Conservation (phyloP, 306 rosid species). For the Castanopsis chinensis region DNA sequence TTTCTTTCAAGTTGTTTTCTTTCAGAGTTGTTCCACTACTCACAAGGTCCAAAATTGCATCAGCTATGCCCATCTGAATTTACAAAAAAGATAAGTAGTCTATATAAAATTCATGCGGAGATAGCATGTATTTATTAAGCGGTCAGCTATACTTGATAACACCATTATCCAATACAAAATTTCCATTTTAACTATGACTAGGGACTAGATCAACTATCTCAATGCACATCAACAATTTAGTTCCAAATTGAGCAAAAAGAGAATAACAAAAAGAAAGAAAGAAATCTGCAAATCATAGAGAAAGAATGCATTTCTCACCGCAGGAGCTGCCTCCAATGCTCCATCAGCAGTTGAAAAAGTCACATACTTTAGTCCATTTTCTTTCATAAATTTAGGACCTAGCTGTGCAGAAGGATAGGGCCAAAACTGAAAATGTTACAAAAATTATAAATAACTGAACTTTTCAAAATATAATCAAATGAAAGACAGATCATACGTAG, state of each 20-base stretch:
- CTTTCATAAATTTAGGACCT: conserved; percentile 86
- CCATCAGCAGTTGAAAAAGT: too few species aligned
- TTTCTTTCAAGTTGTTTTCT: conserved; percentile 92
- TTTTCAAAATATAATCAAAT: neutral
- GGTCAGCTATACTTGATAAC: neutral
- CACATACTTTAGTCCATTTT: conserved; percentile 74
- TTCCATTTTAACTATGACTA: neutral
- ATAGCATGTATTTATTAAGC: neutral
- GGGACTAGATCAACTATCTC: neutral
- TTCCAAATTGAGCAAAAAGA: neutral
- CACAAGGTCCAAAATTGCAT: conserved; percentile 97
- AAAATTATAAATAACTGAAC: neutral
- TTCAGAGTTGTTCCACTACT: conserved; percentile 83
- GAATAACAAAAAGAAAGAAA: neutral
- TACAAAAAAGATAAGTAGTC: conserved; percentile 20
- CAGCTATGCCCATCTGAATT: conserved; percentile 96
- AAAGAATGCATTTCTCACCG: too few species aligned
- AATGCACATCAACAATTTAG: neutral
- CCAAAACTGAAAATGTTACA: conserved; percentile 7
- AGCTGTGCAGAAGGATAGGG: conserved; percentile 45
- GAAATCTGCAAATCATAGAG: too few species aligned
- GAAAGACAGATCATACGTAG: conserved; percentile 50
- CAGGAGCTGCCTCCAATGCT: too few species aligned
- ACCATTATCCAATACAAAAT: neutral
- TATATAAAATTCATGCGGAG: neutral